Base-by-base conservation (phyloP, 306 rosid species). In the Acacia confusa region DNA sequence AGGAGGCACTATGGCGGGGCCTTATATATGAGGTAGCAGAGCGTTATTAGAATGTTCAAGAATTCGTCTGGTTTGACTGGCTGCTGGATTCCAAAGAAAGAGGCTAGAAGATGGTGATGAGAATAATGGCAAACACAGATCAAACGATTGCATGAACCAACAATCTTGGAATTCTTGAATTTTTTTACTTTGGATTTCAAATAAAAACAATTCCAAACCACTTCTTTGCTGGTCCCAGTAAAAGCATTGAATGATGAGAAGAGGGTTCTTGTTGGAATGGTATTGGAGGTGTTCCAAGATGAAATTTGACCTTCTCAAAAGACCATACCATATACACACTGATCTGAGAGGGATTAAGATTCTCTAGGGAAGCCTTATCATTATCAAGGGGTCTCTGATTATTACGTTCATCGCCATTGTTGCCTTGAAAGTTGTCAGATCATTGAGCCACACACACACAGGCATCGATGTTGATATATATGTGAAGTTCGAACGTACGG, bases 1-100 rank as follows among this genome's bases (percentile, higher is more conserved):
- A 78, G 22, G 22, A 85, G 83, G 63, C 88, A 85, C 74, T 85
- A 34, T 82, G 88, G 88, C 40, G 88, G 63, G 53, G 70, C 67
- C 48, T 65, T 78, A 4, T n/a, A n/a, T n/a, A n/a, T 78, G 24
- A 53, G 74, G 71, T 14, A 74, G 47, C 50, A 79, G 76, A 65
- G 79, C 67, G 9, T 48, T 57, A 13, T 48, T 57, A 13, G 44
- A 24, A 27, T 55, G 50, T 32, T 78, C 84, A 0, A 44, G 40
- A 44, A 85, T 78, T 17, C 67, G 15, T 72, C 48, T 61, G 60
- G 79, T 78, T 82, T 85, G 75, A 3, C 6, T 24, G 7, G 83
- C 74, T 15, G 71, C 60, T 22, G 79, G 88, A 48, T 85, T 82
- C 85, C 88, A 82, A 32, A 82, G 71, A 3, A 60, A 74, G 47